Evolutionary conservation across 192 early-diverging fungal genomes (phyloP).

Genomic region (Backusella mclennaniae): DNA sequence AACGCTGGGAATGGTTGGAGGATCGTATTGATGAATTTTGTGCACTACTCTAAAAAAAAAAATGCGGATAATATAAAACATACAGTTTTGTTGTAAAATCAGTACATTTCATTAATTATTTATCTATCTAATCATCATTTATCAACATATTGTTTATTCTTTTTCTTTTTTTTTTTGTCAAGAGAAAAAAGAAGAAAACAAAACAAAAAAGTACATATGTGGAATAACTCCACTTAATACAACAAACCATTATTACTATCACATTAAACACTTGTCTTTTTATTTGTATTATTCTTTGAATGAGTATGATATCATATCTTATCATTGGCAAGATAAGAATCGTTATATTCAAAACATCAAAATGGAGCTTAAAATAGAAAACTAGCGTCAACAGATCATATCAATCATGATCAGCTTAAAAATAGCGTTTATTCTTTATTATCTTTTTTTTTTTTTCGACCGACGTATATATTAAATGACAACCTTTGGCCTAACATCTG

Average conservation of each 20-base stretch:
- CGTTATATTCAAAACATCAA: background rate
- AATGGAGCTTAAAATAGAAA: background rate
- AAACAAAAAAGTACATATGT: background rate
- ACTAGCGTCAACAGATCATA: background rate
- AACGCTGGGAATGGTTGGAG: conserved; percentile 40
- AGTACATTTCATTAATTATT: background rate
- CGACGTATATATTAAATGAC: background rate
- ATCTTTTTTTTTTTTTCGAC: background rate
- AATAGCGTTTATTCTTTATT: background rate
- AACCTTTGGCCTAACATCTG: conserved; percentile 42
- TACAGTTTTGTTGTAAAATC: background rate
- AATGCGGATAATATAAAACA: background rate
- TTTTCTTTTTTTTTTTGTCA: background rate
- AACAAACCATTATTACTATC: no score
- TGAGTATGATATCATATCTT: background rate
- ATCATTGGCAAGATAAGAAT: background rate
- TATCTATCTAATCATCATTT: background rate
- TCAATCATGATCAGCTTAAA: background rate
- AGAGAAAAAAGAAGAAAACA: background rate
- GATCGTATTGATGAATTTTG: conserved; percentile 35
- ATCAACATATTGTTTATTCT: background rate
- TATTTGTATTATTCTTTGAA: background rate
- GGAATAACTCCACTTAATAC: background rate
- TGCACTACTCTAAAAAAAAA: conserved; percentile 21
- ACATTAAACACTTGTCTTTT: background rate